Percentiles rank a stretch among this genome's conserved stretches.
Evolutionary conservation across 2,329 filamentous ascomycete genomes (phyloP).

Genomic region (Neoscytalidium dimidiatum): DNA sequence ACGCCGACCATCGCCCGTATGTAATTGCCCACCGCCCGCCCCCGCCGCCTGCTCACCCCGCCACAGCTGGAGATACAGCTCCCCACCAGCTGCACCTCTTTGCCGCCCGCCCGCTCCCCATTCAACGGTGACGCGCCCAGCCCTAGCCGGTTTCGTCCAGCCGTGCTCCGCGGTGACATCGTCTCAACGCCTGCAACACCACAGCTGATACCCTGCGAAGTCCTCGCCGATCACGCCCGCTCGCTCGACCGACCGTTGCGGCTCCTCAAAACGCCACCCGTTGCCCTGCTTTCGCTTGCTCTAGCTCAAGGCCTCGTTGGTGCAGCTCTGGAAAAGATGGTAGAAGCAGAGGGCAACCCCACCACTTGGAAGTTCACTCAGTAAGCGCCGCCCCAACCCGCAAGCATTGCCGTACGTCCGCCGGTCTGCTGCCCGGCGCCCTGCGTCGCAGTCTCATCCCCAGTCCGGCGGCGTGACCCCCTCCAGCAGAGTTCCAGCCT

Average conservation of each 20-base stretch:
- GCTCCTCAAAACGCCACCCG: neutral
- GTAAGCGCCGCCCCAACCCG: conserved; percentile 58
- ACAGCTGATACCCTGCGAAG: conserved; percentile 18
- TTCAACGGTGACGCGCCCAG: conserved; percentile 21
- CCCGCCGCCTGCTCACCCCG: conserved; percentile 10
- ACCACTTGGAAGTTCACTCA: conserved; percentile 99
- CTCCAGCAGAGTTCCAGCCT: neutral
- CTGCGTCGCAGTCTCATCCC: neutral
- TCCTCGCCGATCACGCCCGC: conserved; percentile 6
- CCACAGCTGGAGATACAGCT: conserved; percentile 17
- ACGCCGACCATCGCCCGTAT: conserved; percentile 19
- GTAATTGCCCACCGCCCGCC: conserved; percentile 15
- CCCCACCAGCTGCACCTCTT: conserved; percentile 13
- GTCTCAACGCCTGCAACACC: conserved; percentile 19
- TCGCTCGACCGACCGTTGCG: conserved; percentile 8
- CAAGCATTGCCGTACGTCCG: neutral
- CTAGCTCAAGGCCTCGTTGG: conserved; percentile 20
- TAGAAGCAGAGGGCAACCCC: conserved; percentile 90
- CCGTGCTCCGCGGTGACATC: conserved; percentile 20
- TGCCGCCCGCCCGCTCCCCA: conserved; percentile 11
- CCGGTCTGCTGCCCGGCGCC: neutral
- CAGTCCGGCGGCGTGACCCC: neutral
- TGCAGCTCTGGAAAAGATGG: conserved; percentile 66
- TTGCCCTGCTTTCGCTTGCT: conserved; percentile 2
- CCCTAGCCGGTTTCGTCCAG: conserved; percentile 19